Base-by-base conservation (phyloP, 2,329 filamentous ascomycete species). In the Fusarium chaquense region DNA sequence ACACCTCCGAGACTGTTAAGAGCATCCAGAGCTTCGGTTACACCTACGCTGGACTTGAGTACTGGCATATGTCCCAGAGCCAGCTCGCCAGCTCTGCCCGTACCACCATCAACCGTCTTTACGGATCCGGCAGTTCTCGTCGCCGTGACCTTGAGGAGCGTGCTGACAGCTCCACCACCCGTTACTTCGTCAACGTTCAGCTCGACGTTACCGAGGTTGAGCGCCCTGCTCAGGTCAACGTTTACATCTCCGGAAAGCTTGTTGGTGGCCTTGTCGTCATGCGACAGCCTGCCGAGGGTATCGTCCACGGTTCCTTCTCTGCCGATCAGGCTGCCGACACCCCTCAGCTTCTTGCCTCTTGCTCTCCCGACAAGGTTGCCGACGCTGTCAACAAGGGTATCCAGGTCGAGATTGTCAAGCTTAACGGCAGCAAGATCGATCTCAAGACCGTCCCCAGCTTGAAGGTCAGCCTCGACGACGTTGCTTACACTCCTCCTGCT, bases 311-410 rank as follows among this genome's bases (percentile, higher is more conserved):
- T 28, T 74, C 72, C 26, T 75, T 81, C 38, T 79, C 84, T 49
- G 79, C 84, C 51, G 80, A 82, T 63, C 89, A 90, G 71, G 91
- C 91, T 12, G 91, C 94, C 78, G 90, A 91, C 74, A 71, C 83
- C 13, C 68, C 68, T 33, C 4, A 90, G 88, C 1, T 90, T 89
- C 35, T 73, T 74, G 44, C 65, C n/a, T 40, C 59, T 38, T 64
- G 57, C 26, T 57, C 64, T 41, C 62, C 67, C 3, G 66, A 75
- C 22, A 70, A 74, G 43, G 67, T 75, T 41, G 69, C 78, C 15
- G 61, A 71, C 30, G 64, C 64, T 9, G 71, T 80, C 56, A 62
- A 72, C 30, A 61, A 58, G n/a, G 70, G 73, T 6, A 62, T 82
- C 11, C 66, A 77, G 50, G 71, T 81, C 20, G 73, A 78, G 55